Evolutionary conservation across 306 rosid genomes (phyloP).

Genomic region (Albizia julibrissin): DNA sequence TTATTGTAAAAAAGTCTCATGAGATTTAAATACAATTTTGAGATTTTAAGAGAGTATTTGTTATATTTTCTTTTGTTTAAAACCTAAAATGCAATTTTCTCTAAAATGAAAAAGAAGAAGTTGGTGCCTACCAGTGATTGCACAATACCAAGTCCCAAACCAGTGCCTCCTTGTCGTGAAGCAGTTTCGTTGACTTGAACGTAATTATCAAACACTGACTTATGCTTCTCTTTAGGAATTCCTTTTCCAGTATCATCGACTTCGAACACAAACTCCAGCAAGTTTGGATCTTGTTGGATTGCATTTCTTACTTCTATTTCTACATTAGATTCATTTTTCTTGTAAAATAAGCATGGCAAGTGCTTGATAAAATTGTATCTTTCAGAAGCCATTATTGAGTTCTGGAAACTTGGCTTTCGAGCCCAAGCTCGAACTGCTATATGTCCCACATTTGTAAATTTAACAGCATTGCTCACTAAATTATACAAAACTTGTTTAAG

Average conservation of each 20-base stretch:
- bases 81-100: too few species aligned
- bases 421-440: constrained; percentile 65
- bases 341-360: constrained; percentile 39
- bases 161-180: constrained; percentile 70
- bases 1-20: too few species aligned
- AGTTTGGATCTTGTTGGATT: constrained; percentile 36
- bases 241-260: constrained; percentile 92
- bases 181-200: constrained; percentile 75
- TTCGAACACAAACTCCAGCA: constrained; percentile 68
- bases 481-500: constrained; percentile 75
- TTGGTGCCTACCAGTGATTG: constrained; percentile 62
- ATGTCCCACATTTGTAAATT: constrained; percentile 72
- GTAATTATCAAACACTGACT: constrained; percentile 68
- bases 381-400: constrained; percentile 39
- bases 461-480: constrained; percentile 80
- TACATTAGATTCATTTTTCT: constrained; percentile 22
- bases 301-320: constrained; percentile 44
- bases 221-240: constrained; percentile 72
- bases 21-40: too few species aligned
- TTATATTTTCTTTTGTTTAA: too few species aligned
- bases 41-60: too few species aligned
- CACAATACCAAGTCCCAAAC: constrained; percentile 94
- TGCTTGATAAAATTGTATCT: constrained; percentile 23
- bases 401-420: constrained; percentile 48
- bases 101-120: neutral